Conservation (phyloP, 2,329 filamentous ascomycete genomes). For the Colletotrichum somersetense region DNA sequence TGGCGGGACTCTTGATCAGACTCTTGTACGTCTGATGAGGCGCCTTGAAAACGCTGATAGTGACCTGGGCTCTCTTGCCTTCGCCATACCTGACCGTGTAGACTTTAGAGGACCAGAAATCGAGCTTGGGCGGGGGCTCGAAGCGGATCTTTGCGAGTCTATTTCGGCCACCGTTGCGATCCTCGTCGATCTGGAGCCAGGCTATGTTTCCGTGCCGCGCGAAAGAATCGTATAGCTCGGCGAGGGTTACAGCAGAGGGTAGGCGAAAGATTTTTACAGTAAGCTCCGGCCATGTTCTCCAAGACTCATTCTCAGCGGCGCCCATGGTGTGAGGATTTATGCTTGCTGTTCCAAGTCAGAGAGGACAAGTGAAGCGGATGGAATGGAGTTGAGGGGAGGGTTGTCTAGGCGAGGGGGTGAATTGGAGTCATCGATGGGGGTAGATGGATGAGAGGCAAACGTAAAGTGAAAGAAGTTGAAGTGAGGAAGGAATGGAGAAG, state of each 20-base stretch:
- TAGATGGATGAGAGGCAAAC: not conserved
- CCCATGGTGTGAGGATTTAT: not conserved
- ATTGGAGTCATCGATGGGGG: not conserved
- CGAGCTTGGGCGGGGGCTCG: constrained; percentile 64
- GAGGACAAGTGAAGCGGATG: not conserved
- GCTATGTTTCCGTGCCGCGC: constrained; percentile 63
- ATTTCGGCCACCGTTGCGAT: constrained; percentile 53
- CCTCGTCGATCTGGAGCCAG: constrained; percentile 68
- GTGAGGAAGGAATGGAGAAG: not conserved
- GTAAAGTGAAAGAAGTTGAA: not conserved
- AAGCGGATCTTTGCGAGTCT: constrained; percentile 66
- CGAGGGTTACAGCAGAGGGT: constrained; percentile 50
- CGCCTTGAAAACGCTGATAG: constrained; percentile 1
- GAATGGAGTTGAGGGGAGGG: not conserved
- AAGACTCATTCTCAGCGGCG: constrained; percentile 40
- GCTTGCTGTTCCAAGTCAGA: not conserved
- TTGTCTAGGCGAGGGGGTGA: not conserved
- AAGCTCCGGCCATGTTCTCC: constrained; percentile 53
- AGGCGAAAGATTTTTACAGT: constrained; percentile 28
- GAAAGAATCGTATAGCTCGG: constrained; percentile 66
- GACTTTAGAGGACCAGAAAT: constrained; percentile 63
- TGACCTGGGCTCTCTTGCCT: constrained; percentile 8
- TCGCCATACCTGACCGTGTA: constrained; percentile 44
- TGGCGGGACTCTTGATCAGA: constrained; percentile 49
- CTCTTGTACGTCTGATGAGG: not conserved